Percentiles rank a stretch among this genome's conserved stretches.
Evolutionary conservation across 441 rosid species (phyloP).

Genomic region (Gossypium schwendimanii): DNA sequence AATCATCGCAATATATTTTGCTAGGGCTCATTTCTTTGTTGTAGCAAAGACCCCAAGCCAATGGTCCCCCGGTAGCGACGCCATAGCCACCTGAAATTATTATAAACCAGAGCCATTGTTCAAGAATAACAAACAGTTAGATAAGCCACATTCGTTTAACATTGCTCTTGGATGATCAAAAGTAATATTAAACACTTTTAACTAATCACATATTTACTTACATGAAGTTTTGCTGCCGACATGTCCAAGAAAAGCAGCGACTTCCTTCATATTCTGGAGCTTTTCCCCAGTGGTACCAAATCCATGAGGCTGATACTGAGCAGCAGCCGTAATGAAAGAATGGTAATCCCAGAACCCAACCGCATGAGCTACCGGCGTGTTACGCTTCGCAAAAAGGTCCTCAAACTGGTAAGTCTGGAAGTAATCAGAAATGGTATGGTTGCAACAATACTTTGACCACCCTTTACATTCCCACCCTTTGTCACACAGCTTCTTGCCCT

Average conservation of each 20-base stretch:
- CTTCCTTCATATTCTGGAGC: constrained; percentile 59
- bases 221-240: constrained; percentile 93
- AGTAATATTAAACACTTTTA: too few species aligned
- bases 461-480: constrained; percentile 89
- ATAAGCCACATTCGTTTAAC: too few species aligned
- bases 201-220: constrained; percentile 18
- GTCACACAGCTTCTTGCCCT: constrained; percentile 67
- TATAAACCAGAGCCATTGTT: not conserved
- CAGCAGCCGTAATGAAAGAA: constrained; percentile 71
- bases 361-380: constrained; percentile 82
- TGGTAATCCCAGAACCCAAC: constrained; percentile 87
- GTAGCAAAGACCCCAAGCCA: constrained; percentile 91
- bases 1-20: constrained; percentile 63
- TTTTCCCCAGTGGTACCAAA: constrained; percentile 74
- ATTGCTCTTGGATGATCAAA: too few species aligned
- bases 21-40: constrained; percentile 89
- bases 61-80: constrained; percentile 85
- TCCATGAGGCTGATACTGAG: constrained; percentile 65
- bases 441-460: constrained; percentile 58
- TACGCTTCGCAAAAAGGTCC: constrained; percentile 67
- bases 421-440: constrained; percentile 64
- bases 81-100: constrained; percentile 76
- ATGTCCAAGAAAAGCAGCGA: constrained; percentile 84
- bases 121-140: not conserved
- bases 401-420: constrained; percentile 84